Evolutionary conservation across 2,329 filamentous ascomycete genomes (phyloP).

Genomic region (Boeremia exigua): DNA sequence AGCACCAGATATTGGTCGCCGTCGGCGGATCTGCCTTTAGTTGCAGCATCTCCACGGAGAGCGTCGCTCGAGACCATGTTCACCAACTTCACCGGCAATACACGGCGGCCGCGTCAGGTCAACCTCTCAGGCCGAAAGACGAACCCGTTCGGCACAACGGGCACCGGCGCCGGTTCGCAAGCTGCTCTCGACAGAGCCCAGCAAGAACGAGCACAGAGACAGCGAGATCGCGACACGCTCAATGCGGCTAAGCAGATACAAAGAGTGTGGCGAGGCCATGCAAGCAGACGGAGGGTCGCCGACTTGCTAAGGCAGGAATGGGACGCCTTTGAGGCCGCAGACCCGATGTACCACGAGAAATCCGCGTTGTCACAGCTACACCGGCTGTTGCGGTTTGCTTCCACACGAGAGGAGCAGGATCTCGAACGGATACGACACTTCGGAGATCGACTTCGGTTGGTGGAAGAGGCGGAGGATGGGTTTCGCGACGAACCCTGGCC

Average conservation of each 20-base stretch:
- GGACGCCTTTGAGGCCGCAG: slow-evolving; percentile 37
- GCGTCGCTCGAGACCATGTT: slow-evolving; percentile 68
- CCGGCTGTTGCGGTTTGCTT: slow-evolving; percentile 53
- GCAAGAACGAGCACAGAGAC: slow-evolving; percentile 79
- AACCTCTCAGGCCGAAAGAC: slow-evolving; percentile 86
- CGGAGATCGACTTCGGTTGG: slow-evolving; percentile 46
- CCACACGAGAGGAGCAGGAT: slow-evolving; percentile 47
- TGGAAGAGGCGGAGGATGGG: slow-evolving; percentile 30
- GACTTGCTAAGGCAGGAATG: slow-evolving; percentile 54
- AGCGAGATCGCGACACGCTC: slow-evolving; percentile 78
- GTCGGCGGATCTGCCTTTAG: too few relatives aligned
- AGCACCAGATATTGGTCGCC: background rate
- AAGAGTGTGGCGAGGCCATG: slow-evolving; percentile 80
- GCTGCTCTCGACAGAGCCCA: slow-evolving; percentile 85
- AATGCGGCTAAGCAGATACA: slow-evolving; percentile 79
- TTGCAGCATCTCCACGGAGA: background rate
- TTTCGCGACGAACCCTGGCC: slow-evolving; percentile 47
- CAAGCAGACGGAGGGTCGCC: slow-evolving; percentile 64
- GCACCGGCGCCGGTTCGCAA: slow-evolving; percentile 69
- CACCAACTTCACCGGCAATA: slow-evolving; percentile 86
- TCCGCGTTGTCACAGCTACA: slow-evolving; percentile 51
- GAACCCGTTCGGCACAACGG: slow-evolving; percentile 77
- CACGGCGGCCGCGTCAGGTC: slow-evolving; percentile 85
- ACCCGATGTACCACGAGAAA: slow-evolving; percentile 45
- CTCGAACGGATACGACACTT: slow-evolving; percentile 49